Conservation (phyloP, 257 asterid genomes). For the Solanum virginianum region DNA sequence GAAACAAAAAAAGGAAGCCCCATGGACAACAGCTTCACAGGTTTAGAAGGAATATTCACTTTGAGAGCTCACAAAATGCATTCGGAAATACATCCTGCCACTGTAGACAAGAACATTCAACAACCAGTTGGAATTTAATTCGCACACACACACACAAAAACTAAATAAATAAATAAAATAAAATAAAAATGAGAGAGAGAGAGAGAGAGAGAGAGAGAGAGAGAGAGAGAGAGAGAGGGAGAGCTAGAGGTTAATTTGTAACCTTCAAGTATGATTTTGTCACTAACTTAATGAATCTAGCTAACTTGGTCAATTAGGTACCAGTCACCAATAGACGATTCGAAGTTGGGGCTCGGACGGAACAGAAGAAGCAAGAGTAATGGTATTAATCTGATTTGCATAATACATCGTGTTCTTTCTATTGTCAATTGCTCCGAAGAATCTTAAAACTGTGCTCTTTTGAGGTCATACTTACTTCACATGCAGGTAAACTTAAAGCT, state of each 20-base stretch:
- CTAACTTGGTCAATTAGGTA: neutral
- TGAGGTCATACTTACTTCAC: neutral
- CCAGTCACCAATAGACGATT: neutral
- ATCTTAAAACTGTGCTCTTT: neutral
- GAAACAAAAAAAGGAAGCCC: neutral
- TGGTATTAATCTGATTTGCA: neutral
- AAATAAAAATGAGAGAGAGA: neutral
- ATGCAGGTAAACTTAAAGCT: neutral
- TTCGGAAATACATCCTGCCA: neutral
- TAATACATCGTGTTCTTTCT: neutral
- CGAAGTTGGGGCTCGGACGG: neutral
- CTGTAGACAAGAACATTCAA: neutral
- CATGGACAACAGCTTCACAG: neutral
- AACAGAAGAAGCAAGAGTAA: neutral
- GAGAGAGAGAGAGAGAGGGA: accelerated
- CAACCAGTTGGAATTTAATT: neutral
- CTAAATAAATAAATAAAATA: too few relatives aligned
- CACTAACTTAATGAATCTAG: neutral
- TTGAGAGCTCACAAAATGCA: neutral
- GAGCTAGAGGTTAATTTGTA: neutral
- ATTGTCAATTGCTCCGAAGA: neutral
- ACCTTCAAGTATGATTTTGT: neutral
- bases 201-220: accelerated
- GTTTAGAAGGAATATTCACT: neutral
- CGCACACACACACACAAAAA: too few relatives aligned